Base-by-base conservation (phyloP, 2,329 filamentous ascomycete genomes). In the Calonectria honghensis region DNA sequence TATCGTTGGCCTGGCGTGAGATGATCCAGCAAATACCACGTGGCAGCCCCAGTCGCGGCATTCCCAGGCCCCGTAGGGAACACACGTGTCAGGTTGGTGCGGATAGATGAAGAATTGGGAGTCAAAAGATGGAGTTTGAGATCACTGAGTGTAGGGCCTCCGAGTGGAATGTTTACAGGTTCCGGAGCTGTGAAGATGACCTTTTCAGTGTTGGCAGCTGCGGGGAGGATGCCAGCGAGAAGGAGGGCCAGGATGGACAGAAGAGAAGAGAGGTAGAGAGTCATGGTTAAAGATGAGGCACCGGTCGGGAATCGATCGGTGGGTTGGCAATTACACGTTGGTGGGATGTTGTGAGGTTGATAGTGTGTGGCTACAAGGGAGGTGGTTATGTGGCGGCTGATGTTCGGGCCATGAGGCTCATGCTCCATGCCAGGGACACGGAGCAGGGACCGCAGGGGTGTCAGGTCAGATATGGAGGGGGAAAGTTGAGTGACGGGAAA, bases 191-290 rank as follows among this genome's bases (percentile, higher is more conserved):
- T 88, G 87, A 99, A 98, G 81, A 98, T 95, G 79, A 91, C 89
- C 86, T 99, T 99, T 84, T 98, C 97, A 70, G 94, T 94, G 84
- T 99, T 98, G 83, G 94, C 95, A 29, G 77, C 41, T 41, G 71
- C 79, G 16, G 75, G 68, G 37, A 63, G 18, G 24, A 76, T 29
- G 16, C 70, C 39, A 16, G 70, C 39, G 57, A 79, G n/a, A 48
- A 83, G 45, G n/a, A 79, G 16, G 16, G 73, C 51, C 3, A 77
- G 9, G 6, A 79, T 63, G 24, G 72, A 67, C 24, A 72, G 10
- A 2, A 74, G 4, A 14, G 14, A 66, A 37, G 72, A 67, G 20
- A 57, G 13, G 1, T 63, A 3, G 11, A 5, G 52, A 29, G 67
- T 10, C 79, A 81, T 81, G 39, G 39, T 51, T 61, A 35, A 54